Evolutionary conservation across 2,329 filamentous ascomycete genomes (phyloP).

Genomic region (Diaporthe nobilis): DNA sequence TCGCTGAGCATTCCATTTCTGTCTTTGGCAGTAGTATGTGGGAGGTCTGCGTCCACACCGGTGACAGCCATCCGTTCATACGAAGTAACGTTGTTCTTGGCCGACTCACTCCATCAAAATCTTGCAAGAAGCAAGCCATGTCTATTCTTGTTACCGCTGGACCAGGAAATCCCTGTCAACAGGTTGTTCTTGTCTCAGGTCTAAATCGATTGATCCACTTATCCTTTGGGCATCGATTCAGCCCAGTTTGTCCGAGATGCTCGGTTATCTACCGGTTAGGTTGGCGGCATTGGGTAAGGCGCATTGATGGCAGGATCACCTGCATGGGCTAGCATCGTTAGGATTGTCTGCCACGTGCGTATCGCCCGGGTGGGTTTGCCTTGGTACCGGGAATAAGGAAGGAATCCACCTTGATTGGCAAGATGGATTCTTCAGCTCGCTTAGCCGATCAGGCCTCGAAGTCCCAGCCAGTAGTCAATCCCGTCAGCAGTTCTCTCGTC

Average conservation of each 20-base stretch:
- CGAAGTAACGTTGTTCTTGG: background rate
- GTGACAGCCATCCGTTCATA: background rate
- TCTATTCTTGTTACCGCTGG: background rate
- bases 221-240: background rate
- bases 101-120: background rate
- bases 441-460: background rate
- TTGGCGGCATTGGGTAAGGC: background rate
- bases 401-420: background rate
- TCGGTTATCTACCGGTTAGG: background rate
- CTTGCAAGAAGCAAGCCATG: background rate
- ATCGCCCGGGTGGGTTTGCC: background rate
- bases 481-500: conserved; percentile 9
- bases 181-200: background rate
- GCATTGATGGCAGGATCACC: background rate
- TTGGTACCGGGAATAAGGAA: background rate
- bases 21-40: background rate
- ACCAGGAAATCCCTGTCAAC: conserved; percentile 19
- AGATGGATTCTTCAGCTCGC: conserved; percentile 6
- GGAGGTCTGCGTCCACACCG: background rate
- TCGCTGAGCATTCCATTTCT: background rate
- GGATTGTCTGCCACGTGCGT: conserved; percentile 18
- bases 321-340: background rate
- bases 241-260: background rate
- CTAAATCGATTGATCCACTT: no score
- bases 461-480: no score